A percentile compares a stretch with the other conserved stretches of the same genome.
These are phyloP conservation scores for Cercospora janseana DNA, from an alignment of 2,329 filamentous ascomycete species.

Conservation along the genomic window DNA sequence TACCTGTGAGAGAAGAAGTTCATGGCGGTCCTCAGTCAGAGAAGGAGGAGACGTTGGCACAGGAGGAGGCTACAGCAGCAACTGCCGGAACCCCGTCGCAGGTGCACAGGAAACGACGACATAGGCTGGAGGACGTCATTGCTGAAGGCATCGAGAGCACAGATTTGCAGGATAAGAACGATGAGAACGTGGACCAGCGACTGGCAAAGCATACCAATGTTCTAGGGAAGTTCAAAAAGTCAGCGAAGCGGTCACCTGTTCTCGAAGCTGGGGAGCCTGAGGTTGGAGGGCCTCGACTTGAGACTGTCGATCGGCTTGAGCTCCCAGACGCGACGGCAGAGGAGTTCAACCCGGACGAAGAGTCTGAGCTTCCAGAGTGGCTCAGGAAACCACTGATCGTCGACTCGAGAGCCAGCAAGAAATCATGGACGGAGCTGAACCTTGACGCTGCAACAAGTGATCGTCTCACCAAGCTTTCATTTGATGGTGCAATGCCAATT, in stretches of 20 bases:
- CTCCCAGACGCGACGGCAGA: constrained; percentile 38
- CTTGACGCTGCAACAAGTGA: constrained; percentile 33
- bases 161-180: constrained; percentile 38
- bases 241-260: constrained; percentile 20
- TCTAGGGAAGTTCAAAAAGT: constrained; percentile 48
- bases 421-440: constrained; percentile 7
- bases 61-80: too few species aligned
- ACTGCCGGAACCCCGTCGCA: too few species aligned
- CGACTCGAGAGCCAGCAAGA: constrained; percentile 2
- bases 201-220: constrained; percentile 39
- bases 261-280: constrained; percentile 25
- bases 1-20: not conserved
- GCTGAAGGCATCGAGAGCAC: constrained; percentile 30
- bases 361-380: constrained; percentile 79
- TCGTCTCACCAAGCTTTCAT: constrained; percentile 65
- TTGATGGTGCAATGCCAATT: constrained; percentile 71
- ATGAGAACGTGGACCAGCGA: constrained; percentile 30
- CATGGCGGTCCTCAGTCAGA: too few species aligned
- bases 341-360: constrained; percentile 59
- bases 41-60: not conserved
- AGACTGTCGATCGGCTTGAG: constrained; percentile 58
- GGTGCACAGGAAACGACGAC: constrained; percentile 52
- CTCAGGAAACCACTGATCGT: constrained; percentile 61
- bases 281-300: constrained; percentile 25
- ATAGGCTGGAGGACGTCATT: constrained; percentile 40